Conservation (phyloP, 805 yeast genomes). For the Myxozyma mucilagina region DNA sequence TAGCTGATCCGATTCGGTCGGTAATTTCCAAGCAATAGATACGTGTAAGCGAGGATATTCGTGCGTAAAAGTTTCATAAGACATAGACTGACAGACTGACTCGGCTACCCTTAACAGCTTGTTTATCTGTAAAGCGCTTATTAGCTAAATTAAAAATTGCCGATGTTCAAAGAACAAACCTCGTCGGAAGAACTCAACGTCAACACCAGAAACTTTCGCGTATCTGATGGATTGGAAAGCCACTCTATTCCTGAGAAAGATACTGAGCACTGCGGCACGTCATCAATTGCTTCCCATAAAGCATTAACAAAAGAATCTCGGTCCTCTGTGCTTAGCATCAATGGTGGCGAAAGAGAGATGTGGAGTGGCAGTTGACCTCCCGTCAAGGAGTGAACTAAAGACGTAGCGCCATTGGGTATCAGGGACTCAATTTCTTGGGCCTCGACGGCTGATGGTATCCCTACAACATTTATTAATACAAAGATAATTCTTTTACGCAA, state of each 20-base stretch:
- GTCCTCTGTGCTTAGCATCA: conserved; percentile 15
- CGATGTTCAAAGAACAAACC: not conserved
- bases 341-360: conserved; percentile 25
- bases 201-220: conserved; percentile 21
- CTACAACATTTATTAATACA: not conserved
- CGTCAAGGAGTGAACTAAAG: conserved; percentile 19
- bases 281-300: conserved; percentile 3
- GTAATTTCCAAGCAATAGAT: conserved; percentile 26
- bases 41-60: conserved; percentile 11
- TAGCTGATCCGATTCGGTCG: not conserved
- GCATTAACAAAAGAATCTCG: conserved; percentile 5
- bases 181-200: not conserved
- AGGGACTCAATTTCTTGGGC: conserved; percentile 1
- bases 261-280: not conserved
- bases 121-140: not conserved
- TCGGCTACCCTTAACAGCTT: not conserved
- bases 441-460: conserved; percentile 12
- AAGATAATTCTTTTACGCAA: not conserved
- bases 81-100: conserved; percentile 5
- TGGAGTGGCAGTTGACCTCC: conserved; percentile 27
- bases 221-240: conserved; percentile 15
- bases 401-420: conserved; percentile 12
- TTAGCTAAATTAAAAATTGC: not conserved
- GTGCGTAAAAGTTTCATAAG: conserved; percentile 1
- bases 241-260: conserved; percentile 9